A percentile compares a stretch with the other conserved stretches of the same genome.
These are phyloP conservation scores for Blastobotrys malaysiensis DNA, from an alignment of 1,139 yeast genomes.

Conservation along the genomic window DNA sequence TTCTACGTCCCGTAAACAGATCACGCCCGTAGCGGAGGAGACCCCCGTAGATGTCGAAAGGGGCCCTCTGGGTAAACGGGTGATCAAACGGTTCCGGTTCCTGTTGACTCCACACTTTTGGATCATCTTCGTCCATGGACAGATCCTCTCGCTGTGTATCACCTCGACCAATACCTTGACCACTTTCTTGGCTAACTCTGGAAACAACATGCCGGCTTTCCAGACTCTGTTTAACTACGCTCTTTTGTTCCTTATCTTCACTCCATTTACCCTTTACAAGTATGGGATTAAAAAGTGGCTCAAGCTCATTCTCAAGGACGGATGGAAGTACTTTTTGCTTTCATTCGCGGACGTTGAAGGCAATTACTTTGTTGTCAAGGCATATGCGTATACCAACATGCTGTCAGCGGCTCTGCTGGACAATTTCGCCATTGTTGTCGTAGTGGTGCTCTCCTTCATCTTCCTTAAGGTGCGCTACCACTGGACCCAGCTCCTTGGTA, in stretches of 20 bases:
- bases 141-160: slow-evolving; percentile 38
- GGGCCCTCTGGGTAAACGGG: neutral
- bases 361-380: slow-evolving; percentile 41
- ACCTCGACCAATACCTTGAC: slow-evolving; percentile 42
- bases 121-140: slow-evolving; percentile 40
- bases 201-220: slow-evolving; percentile 40
- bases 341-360: slow-evolving; percentile 44
- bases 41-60: neutral
- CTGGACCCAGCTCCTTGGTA: slow-evolving; percentile 42
- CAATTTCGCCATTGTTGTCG: slow-evolving; percentile 42
- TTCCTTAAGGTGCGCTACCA: slow-evolving; percentile 41
- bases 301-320: slow-evolving; percentile 29
- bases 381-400: slow-evolving; percentile 41
- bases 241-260: slow-evolving; percentile 34
- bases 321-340: slow-evolving; percentile 41
- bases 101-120: slow-evolving; percentile 35
- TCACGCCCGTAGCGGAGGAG: neutral
- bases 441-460: slow-evolving; percentile 37
- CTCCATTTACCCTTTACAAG: slow-evolving; percentile 37
- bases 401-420: slow-evolving; percentile 41
- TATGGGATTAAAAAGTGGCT: slow-evolving; percentile 36
- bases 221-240: slow-evolving; percentile 40
- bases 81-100: slow-evolving; percentile 27
- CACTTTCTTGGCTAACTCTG: slow-evolving; percentile 35
- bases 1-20: neutral